Evolutionary conservation across 768 basidiomycete genomes (phyloP).

Genomic region (Lentinus tigrinus): DNA sequence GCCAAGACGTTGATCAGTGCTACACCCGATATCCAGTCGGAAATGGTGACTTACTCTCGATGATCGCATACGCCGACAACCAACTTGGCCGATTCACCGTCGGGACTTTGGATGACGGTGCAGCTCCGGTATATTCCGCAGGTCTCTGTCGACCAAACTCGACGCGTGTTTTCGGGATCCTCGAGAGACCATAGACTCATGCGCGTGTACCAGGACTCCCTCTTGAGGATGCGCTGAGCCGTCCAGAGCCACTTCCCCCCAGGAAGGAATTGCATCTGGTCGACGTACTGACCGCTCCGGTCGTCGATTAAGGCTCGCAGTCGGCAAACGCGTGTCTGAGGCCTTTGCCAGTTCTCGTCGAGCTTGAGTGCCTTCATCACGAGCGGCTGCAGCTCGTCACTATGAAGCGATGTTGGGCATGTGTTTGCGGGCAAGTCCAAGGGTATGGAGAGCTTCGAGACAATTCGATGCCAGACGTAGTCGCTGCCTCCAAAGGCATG

Average conservation of each 20-base stretch:
- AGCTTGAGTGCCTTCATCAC: conserved; percentile 46
- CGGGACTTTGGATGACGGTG: conserved; percentile 13
- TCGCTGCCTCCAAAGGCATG: conserved; percentile 51
- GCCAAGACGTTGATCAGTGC: not conserved
- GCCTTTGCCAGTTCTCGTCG: conserved; percentile 49
- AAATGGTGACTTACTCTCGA: conserved; percentile 23
- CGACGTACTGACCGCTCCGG: conserved; percentile 37
- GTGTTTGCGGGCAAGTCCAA: conserved; percentile 40
- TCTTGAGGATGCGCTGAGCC: conserved; percentile 33
- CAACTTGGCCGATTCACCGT: conserved; percentile 19
- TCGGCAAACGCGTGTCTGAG: conserved; percentile 34
- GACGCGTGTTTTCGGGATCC: conserved; percentile 27
- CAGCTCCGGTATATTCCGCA: conserved; percentile 25
- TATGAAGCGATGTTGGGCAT: conserved; percentile 35
- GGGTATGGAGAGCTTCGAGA: conserved; percentile 33
- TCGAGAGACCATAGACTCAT: conserved; percentile 46
- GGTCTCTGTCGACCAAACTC: conserved; percentile 25
- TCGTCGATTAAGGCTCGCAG: conserved; percentile 35
- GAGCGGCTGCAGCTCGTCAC: conserved; percentile 39
- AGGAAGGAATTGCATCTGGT: conserved; percentile 45
- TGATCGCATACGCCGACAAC: conserved; percentile 22
- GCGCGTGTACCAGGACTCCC: conserved; percentile 32
- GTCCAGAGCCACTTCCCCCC: conserved; percentile 51
- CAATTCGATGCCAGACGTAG: conserved; percentile 54
- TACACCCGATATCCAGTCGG: not conserved